phyloP scores from a whole-genome alignment of 192 early-diverging fungal species.

The Backusella tuberculispora region DNA sequence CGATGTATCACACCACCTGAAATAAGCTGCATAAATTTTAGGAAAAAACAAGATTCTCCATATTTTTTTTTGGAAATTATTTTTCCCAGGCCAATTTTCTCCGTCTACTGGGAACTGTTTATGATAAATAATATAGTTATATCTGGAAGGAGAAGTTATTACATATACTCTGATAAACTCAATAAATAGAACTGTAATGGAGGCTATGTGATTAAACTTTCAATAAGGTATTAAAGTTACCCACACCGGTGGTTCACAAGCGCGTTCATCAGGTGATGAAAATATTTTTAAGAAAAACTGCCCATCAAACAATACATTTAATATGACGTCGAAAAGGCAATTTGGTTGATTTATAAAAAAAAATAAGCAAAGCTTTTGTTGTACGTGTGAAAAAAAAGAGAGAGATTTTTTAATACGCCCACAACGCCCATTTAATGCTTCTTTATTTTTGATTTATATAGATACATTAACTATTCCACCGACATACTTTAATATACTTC shows the following conservation, averaged over 20 bases:
- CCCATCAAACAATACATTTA: neutral
- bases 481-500: neutral
- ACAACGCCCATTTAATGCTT: neutral
- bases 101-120: neutral
- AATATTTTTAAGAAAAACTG: constrained; percentile 3
- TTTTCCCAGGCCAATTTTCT: constrained; percentile 8
- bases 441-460: neutral
- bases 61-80: neutral
- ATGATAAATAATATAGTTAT: neutral
- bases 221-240: neutral
- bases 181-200: neutral
- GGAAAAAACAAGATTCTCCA: neutral
- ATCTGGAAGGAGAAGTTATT: neutral
- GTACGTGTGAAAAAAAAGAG: constrained; percentile 13
- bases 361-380: constrained; percentile 1
- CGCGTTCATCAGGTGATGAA: constrained; percentile 14
- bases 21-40: constrained; percentile 2
- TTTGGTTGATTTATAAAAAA: neutral
- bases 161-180: neutral
- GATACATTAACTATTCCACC: neutral
- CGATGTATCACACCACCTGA: neutral
- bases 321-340: constrained; percentile 10
- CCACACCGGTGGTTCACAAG: constrained; percentile 4
- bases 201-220: neutral
- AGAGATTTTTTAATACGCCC: neutral